Percentiles rank a stretch among this genome's conserved stretches.
phyloP scores from a whole-genome alignment of 2,329 filamentous ascomycete genomes.

The Cercospora sp. region DNA sequence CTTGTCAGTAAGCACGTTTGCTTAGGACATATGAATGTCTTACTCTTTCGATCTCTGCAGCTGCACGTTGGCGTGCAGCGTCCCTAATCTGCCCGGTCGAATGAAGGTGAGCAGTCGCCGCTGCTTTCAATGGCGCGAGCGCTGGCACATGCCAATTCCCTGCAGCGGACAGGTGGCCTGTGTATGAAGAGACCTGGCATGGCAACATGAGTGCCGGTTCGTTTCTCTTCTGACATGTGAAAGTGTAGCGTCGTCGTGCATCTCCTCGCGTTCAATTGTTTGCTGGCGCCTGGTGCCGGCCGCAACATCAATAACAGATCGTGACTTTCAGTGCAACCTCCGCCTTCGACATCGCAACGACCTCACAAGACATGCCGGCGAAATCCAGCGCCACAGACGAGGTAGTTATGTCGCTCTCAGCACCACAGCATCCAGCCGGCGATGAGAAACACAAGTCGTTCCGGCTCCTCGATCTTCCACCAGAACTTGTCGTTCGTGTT shows the following conservation, averaged over 20 bases:
- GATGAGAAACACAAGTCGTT: neutral
- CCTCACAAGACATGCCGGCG: neutral
- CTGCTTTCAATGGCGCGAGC: neutral
- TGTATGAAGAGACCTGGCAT: neutral
- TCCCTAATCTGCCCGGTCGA: neutral
- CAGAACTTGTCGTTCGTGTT: neutral
- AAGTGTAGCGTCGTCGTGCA: neutral
- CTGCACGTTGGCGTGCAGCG: too few species aligned
- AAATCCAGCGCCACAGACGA: neutral
- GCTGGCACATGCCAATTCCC: neutral
- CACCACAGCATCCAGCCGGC: neutral
- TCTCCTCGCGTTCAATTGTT: neutral
- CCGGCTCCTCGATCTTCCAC: neutral
- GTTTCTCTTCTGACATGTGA: neutral
- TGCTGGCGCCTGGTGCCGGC: neutral
- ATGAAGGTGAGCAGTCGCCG: neutral
- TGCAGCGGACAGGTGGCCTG: neutral
- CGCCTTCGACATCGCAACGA: neutral
- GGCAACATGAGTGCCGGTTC: neutral
- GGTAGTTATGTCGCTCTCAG: neutral
- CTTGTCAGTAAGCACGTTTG: neutral
- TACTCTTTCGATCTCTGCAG: neutral
- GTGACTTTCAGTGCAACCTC: neutral
- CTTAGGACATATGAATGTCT: neutral
- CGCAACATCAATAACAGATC: neutral